phyloP scores from a whole-genome alignment of 2,329 filamentous ascomycete species.

The Zarea fungicola region DNA sequence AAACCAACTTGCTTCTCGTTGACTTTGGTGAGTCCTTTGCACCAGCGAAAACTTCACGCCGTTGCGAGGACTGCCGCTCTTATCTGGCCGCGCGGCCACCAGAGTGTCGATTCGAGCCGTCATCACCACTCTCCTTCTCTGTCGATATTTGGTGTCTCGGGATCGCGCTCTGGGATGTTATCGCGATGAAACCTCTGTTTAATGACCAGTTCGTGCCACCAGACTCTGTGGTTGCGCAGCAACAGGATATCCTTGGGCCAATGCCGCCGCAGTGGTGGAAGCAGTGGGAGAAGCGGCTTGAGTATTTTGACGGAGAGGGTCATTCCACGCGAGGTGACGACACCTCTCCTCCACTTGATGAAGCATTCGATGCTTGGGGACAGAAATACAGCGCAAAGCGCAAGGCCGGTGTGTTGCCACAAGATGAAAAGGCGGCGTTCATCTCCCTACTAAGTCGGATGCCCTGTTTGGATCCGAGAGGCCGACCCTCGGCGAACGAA shows the following conservation, averaged over 20 bases:
- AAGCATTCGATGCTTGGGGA: slow-evolving; percentile 24
- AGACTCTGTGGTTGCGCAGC: slow-evolving; percentile 20
- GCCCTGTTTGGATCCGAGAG: slow-evolving; percentile 24
- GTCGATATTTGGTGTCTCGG: slow-evolving; percentile 21
- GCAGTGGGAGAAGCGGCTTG: slow-evolving; percentile 9
- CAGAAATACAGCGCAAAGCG: slow-evolving; percentile 20
- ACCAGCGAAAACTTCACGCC: slow-evolving; percentile 18
- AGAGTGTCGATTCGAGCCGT: slow-evolving; percentile 10
- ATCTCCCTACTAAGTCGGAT: slow-evolving; percentile 28
- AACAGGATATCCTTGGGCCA: slow-evolving; percentile 19
- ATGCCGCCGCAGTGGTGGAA: slow-evolving; percentile 15
- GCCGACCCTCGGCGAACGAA: slow-evolving; percentile 24
- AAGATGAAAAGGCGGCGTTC: slow-evolving; percentile 19
- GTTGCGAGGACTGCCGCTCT: slow-evolving; percentile 18
- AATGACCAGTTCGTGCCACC: slow-evolving; percentile 16
- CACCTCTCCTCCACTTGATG: slow-evolving; percentile 20
- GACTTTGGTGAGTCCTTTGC: slow-evolving; percentile 31
- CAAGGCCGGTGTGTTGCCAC: slow-evolving; percentile 15
- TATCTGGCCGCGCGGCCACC: slow-evolving; percentile 15
- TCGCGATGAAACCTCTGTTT: slow-evolving; percentile 20
- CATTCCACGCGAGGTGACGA: slow-evolving; percentile 8
- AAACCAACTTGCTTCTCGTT: slow-evolving; percentile 25
- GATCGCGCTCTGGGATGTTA: slow-evolving; percentile 20
- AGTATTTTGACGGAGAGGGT: slow-evolving; percentile 2
- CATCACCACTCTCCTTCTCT: slow-evolving; percentile 9